phyloP scores from a whole-genome alignment of 2,329 filamentous ascomycete genomes.

The Colletotrichum neosansevieriae region DNA sequence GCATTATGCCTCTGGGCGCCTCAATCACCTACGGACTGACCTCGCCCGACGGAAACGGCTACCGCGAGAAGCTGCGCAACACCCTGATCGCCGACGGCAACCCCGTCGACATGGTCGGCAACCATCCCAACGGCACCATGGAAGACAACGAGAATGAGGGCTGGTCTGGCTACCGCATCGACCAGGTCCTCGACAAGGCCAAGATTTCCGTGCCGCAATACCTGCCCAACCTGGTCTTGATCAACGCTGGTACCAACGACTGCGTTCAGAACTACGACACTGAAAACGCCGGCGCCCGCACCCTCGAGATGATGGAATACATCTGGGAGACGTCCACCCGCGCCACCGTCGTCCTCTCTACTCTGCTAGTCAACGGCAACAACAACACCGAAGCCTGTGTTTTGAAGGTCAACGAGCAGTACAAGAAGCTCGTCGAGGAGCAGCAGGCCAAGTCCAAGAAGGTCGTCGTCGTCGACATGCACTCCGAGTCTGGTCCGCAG shows the following conservation, averaged over 20 bases:
- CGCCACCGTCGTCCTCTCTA: conserved; percentile 54
- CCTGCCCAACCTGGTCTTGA: conserved; percentile 55
- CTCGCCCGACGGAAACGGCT: conserved; percentile 55
- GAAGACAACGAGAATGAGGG: conserved; percentile 58
- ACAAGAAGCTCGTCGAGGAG: conserved; percentile 44
- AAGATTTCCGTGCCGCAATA: conserved; percentile 46
- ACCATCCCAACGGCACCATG: conserved; percentile 54
- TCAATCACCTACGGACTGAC: conserved; percentile 55
- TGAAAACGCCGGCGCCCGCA: conserved; percentile 47
- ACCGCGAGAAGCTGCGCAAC: conserved; percentile 50
- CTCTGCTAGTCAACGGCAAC: conserved; percentile 51
- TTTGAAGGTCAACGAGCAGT: conserved; percentile 50
- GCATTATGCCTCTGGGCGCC: conserved; percentile 58
- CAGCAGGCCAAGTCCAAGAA: conserved; percentile 47
- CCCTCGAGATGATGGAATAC: conserved; percentile 51
- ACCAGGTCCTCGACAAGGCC: conserved; percentile 52
- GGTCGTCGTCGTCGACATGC: conserved; percentile 57
- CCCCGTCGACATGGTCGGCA: conserved; percentile 56
- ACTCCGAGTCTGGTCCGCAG: conserved; percentile 46
- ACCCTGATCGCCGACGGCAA: conserved; percentile 50
- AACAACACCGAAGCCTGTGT: conserved; percentile 46
- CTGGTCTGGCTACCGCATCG: conserved; percentile 57
- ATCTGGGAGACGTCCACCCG: conserved; percentile 49
- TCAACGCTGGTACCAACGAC: conserved; percentile 61
- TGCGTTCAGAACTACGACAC: conserved; percentile 50